Percentiles rank a stretch among this genome's conserved stretches.
These are phyloP conservation scores for Jaminaea rosea DNA, from an alignment of 1,284 basidiomycete species.

Conservation along the genomic window DNA sequence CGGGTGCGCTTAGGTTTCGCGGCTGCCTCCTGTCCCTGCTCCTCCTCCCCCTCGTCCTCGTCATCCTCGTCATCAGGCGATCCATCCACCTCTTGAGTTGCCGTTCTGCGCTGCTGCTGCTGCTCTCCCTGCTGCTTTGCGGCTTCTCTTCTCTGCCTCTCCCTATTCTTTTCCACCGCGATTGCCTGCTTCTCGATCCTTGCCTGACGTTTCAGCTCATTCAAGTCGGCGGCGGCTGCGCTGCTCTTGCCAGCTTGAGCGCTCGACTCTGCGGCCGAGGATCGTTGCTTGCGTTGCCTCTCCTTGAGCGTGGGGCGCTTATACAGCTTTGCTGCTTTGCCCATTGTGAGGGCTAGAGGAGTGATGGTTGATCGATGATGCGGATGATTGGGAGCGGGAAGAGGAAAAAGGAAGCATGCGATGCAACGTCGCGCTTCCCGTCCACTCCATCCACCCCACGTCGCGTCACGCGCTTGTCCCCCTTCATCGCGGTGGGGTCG, in stretches of 20 bases:
- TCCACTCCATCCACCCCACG: no score
- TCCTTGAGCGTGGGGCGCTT: constrained; percentile 27
- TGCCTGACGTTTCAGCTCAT: constrained; percentile 12
- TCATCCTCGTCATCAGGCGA: not conserved
- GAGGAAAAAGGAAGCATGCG: no score
- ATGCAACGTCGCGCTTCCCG: no score
- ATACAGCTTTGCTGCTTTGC: constrained; percentile 26
- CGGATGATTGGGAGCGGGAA: no score
- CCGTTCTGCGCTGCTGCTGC: not conserved
- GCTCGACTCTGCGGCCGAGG: constrained; percentile 1
- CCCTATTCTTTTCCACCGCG: constrained; percentile 14
- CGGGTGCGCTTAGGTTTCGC: constrained; percentile 19
- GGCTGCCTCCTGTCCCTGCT: constrained; percentile 4
- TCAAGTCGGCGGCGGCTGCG: constrained; percentile 11
- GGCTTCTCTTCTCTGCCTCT: not conserved
- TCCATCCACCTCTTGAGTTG: not conserved
- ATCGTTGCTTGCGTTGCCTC: constrained; percentile 14
- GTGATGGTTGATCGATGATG: no score
- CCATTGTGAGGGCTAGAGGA: constrained; percentile 8
- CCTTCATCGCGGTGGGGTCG: no score
- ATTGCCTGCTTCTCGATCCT: constrained; percentile 13
- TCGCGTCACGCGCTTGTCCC: no score
- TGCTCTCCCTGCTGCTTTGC: not conserved
- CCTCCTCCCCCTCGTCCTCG: constrained; percentile 4
- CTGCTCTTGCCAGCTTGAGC: constrained; percentile 7